phyloP scores from a whole-genome alignment of 1,139 yeast species.

The Blastobotrys persicus region DNA sequence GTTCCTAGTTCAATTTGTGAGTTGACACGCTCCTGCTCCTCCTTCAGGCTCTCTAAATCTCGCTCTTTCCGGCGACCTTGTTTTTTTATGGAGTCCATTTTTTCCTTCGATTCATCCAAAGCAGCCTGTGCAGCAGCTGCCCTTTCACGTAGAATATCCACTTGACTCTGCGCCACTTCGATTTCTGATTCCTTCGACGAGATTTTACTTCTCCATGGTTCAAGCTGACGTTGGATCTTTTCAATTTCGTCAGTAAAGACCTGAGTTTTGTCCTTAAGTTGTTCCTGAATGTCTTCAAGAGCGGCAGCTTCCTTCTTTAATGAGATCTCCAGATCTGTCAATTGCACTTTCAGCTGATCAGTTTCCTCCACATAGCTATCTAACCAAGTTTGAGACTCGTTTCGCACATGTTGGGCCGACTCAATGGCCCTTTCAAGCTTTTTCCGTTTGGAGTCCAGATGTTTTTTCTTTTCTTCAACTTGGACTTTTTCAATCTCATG shows the following conservation, averaged over 20 bases:
- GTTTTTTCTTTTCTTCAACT: conserved; percentile 69
- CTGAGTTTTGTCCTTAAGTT: conserved; percentile 71
- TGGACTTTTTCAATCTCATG: conserved; percentile 54
- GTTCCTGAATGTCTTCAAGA: conserved; percentile 61
- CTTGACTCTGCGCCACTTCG: conserved; percentile 61
- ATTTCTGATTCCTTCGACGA: conserved; percentile 65
- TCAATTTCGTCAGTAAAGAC: conserved; percentile 63
- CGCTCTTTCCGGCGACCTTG: conserved; percentile 55
- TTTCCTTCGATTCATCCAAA: conserved; percentile 46
- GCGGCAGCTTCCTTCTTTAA: conserved; percentile 53
- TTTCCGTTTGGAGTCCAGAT: conserved; percentile 55
- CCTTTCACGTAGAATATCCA: conserved; percentile 57
- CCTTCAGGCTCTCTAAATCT: conserved; percentile 43
- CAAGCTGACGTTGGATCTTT: conserved; percentile 58
- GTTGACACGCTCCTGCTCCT: conserved; percentile 47
- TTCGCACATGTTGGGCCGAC: conserved; percentile 40
- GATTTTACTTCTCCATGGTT: conserved; percentile 79
- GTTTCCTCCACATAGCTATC: conserved; percentile 47
- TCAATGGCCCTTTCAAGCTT: conserved; percentile 54
- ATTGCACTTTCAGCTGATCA: conserved; percentile 34
- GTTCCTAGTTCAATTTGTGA: conserved; percentile 60
- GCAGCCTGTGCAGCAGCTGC: conserved; percentile 46
- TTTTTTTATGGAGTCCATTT: conserved; percentile 48
- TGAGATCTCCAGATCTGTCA: conserved; percentile 46
- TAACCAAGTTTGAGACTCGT: conserved; percentile 49